Evolutionary conservation across 1,284 basidiomycete species (phyloP), one percentile per base, ranked within the genome.

Genomic region (Xerocomus subilludens): DNA sequence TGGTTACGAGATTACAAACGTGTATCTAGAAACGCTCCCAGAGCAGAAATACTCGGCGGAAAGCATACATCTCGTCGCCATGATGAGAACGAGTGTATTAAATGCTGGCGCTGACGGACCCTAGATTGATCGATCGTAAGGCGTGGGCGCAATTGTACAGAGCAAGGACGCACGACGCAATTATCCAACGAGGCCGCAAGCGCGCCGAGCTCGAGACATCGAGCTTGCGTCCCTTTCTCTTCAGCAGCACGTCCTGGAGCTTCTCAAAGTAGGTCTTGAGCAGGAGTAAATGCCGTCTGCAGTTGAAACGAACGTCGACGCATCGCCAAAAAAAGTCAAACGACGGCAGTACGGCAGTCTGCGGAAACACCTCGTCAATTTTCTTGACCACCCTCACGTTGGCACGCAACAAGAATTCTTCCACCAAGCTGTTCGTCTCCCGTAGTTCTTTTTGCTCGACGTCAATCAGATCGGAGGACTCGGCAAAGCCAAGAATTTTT

Each of bases 51-150:
- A 99, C 84, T 99, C 98, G 38, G 98, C 98, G 1, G 97, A 94
- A 30, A 99, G 89, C 98, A 99, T 99, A 84, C 98, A 99, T 30
- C 98, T 89, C 4, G 98, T 99, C 4, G 98, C 97, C 97, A 99
- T 99, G 85, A 99, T 99, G 60, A 98, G 92, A 63, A 99, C 97
- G 23, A 99, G 90, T 0, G 97, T 99, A 83, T 99, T 99, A 88
- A 99, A 99, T 8, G 96, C 92, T 0, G 96, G 94, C 79, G 96
- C 90, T 16, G 85, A 83, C 0, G 93, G 89, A 82, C 98, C 96
- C 93, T 96, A 63, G 20, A 32, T 62, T 36, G 60, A 70, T 62
- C 42, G 60, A 70, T 33, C 71, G 42, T 69, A 32, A 76, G 25
- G 35, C 11, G 64, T 35, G 2, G 49, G 25, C 60, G 35, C 33